Conservation (phyloP, 2,329 filamentous ascomycete genomes). For the Stromatinia cepivora region DNA sequence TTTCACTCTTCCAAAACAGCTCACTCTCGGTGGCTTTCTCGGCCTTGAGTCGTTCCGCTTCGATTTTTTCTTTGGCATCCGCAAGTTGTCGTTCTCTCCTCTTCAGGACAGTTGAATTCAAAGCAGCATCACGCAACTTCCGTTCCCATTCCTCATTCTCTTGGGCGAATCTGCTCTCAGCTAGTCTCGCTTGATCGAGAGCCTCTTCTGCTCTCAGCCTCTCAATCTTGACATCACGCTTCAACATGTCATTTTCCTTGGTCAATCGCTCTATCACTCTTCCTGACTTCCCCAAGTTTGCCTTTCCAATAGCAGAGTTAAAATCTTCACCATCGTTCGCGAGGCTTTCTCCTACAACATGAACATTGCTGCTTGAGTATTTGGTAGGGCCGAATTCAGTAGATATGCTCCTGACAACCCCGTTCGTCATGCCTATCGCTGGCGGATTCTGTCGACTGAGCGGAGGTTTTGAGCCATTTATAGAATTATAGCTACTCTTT, state of each 20-base stretch:
- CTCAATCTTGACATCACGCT: slow-evolving; percentile 70
- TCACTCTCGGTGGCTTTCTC: slow-evolving; percentile 60
- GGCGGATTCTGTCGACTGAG: slow-evolving; percentile 33
- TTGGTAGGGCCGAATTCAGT: slow-evolving; percentile 38
- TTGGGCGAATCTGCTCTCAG: slow-evolving; percentile 71
- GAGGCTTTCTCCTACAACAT: slow-evolving; percentile 28
- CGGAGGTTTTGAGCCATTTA: slow-evolving; percentile 29
- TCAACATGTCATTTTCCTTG: slow-evolving; percentile 75
- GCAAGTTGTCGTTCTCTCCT: slow-evolving; percentile 75
- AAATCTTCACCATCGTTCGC: slow-evolving; percentile 43
- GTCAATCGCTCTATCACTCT: slow-evolving; percentile 80
- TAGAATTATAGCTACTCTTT: slow-evolving; percentile 26
- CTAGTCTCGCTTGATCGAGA: slow-evolving; percentile 64
- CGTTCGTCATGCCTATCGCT: slow-evolving; percentile 23
- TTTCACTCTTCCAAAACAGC: slow-evolving; percentile 60
- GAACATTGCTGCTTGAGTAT: slow-evolving; percentile 30
- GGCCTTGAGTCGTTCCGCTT: slow-evolving; percentile 63
- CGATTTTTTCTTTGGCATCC: slow-evolving; percentile 62
- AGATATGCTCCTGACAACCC: slow-evolving; percentile 36
- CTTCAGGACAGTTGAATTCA: slow-evolving; percentile 69
- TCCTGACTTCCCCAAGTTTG: slow-evolving; percentile 71
- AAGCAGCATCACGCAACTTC: slow-evolving; percentile 66
- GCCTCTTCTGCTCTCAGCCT: slow-evolving; percentile 66
- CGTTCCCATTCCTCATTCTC: slow-evolving; percentile 68
- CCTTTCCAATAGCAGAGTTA: slow-evolving; percentile 69